Evolutionary conservation across 257 asterid species (phyloP), one percentile per base, ranked within the genome.

Genomic region (Solanum verrucosum): DNA sequence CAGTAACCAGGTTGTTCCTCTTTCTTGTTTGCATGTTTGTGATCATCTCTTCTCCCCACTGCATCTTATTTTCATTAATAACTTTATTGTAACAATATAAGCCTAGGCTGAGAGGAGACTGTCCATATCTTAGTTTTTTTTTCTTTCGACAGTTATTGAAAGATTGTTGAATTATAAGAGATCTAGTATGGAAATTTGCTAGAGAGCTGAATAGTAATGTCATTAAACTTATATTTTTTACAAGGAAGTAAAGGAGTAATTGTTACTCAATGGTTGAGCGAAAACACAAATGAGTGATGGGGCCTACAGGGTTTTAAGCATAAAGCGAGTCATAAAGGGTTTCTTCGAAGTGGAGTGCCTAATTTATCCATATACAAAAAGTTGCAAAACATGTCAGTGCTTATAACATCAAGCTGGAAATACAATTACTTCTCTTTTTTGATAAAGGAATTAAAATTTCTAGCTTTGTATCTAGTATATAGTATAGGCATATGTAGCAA

Each of bases 1-100:
- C 88, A 87, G 89, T 75, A 89, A 89, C 86, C 94, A 92, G 94
- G 94, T 92, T 46, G 74, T 29, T 67, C 46, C 42, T 52, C 46
- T 72, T 56, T 68, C 29, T 16, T 46, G 68, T 9, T 68, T 81
- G 27, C 27, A 29, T 81, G 29, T 81, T 79, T 81, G 85, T 81
- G 85, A 46, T 44, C 35, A 46, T 29, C 85, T 81, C 84, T 78
- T n/a, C 34, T 78, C 1, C 25, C 40, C 67, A 46, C 40, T 81
- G 1, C 67, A 46, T 44, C 85, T 81, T 81, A 81, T 81, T 46
- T 79, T 81, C 65, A 44, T 29, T 44, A 44, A 37, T 77, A 37
- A 23, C 34, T 12, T 77, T 13, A n/a, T 38, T n/a, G 59, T 16
- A 81, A 27, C 38, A 46, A 81, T 81, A 46, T 11, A 81, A 46